phyloP scores from a whole-genome alignment of 495 filamentous ascomycete species.

The Xylaria cubensis region DNA sequence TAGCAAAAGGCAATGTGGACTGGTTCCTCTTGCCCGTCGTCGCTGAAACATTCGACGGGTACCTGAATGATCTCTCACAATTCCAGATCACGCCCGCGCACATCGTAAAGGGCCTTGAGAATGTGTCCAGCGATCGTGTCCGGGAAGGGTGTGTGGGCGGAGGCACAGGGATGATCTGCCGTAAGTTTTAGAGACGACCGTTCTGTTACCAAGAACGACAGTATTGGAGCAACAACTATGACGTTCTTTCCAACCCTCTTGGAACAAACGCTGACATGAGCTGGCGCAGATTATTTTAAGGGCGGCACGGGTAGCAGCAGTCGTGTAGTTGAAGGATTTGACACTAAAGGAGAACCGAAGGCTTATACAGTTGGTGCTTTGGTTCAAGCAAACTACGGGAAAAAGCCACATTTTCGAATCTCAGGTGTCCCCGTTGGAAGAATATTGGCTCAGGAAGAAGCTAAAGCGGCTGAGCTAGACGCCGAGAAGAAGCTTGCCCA shows the following conservation, averaged over 20 bases:
- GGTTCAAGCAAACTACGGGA: conserved; percentile 61
- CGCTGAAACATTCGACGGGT: conserved; percentile 61
- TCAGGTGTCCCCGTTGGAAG: conserved; percentile 58
- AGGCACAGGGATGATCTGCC: conserved; percentile 59
- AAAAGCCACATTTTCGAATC: conserved; percentile 50
- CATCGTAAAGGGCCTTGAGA: conserved; percentile 52
- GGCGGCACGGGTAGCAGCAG: conserved; percentile 59
- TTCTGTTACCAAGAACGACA: background rate
- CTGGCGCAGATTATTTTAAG: conserved; percentile 53
- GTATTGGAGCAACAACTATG: background rate
- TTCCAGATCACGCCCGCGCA: conserved; percentile 52
- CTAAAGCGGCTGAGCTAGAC: conserved; percentile 34
- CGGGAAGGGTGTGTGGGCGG: conserved; percentile 60
- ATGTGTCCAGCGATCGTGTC: conserved; percentile 47
- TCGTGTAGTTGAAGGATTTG: conserved; percentile 49
- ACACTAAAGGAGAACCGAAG: conserved; percentile 37
- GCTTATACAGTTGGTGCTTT: conserved; percentile 58
- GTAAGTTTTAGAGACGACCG: conserved; percentile 27
- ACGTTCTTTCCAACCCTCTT: background rate
- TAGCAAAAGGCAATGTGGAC: conserved; percentile 44
- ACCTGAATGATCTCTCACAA: conserved; percentile 52
- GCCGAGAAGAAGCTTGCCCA: conserved; percentile 34
- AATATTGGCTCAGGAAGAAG: conserved; percentile 45
- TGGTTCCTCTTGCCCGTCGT: conserved; percentile 59
- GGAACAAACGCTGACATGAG: background rate